phyloP scores from a whole-genome alignment of 192 early-diverging fungal species.

The Chytriomyces hyalinus region DNA sequence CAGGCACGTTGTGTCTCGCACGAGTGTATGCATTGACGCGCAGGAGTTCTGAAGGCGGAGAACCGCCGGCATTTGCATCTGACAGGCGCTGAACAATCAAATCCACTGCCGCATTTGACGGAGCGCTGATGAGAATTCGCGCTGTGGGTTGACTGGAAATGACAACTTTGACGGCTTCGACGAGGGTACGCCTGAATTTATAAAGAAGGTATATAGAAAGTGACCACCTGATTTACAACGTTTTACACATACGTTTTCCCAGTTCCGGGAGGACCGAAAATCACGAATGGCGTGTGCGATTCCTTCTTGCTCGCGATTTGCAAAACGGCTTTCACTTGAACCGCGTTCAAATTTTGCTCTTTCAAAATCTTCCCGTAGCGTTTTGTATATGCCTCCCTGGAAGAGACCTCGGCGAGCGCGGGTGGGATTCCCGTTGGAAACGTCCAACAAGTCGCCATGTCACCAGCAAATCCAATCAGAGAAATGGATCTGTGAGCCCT shows the following conservation, averaged over 20 bases:
- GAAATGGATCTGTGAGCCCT: constrained; percentile 15
- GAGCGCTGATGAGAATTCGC: constrained; percentile 25
- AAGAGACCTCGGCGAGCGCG: not conserved
- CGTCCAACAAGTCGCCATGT: not conserved
- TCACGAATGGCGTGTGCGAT: constrained; percentile 13
- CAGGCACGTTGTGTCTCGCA: not conserved
- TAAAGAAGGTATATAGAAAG: not conserved
- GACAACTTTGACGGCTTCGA: constrained; percentile 10
- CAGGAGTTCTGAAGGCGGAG: constrained; percentile 11
- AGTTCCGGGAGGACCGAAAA: constrained; percentile 28
- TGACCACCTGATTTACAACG: not conserved
- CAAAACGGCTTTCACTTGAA: constrained; percentile 14
- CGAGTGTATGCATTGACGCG: constrained; percentile 28
- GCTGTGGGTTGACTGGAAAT: not conserved
- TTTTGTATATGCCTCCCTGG: not conserved
- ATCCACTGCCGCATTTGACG: constrained; percentile 31
- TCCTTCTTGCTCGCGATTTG: constrained; percentile 12
- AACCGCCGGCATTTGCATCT: constrained; percentile 19
- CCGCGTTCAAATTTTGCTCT: not conserved
- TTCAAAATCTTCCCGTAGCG: constrained; percentile 1
- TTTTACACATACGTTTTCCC: constrained; percentile 23
- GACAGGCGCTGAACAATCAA: constrained; percentile 26
- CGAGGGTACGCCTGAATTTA: constrained; percentile 10
- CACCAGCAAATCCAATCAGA: not conserved
- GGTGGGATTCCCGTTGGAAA: not conserved